A percentile compares a stretch with the other conserved stretches of the same genome.
Conservation (phyloP, 345 rosid species). For the Lepidium sativum region DNA sequence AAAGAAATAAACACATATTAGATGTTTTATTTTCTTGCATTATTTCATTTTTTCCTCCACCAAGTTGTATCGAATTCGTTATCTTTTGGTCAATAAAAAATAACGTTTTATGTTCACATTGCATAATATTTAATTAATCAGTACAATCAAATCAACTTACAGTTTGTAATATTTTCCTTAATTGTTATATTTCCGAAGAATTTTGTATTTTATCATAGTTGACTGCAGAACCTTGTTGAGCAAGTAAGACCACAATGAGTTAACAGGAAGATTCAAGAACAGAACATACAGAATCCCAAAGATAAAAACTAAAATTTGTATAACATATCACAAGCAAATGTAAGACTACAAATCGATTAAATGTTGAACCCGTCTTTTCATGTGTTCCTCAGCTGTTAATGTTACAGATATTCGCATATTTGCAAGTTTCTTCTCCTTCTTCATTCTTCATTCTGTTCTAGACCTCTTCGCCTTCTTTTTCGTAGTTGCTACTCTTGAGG, state of each 20-base stretch:
- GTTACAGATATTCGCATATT: slow-evolving; percentile 12
- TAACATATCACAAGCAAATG: slow-evolving; percentile 7
- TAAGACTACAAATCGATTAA: slow-evolving; percentile 2
- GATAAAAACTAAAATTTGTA: slow-evolving; percentile 1
- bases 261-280: neutral
- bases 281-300: neutral
- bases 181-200: too few species aligned
- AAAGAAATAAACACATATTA: neutral
- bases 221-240: neutral
- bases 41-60: neutral
- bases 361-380: neutral
- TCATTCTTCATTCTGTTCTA: slow-evolving; percentile 19
- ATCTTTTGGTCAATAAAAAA: slow-evolving; percentile 3
- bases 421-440: slow-evolving; percentile 5
- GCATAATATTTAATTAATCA: neutral
- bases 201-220: too few species aligned
- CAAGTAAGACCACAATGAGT: slow-evolving; percentile 4
- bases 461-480: slow-evolving; percentile 49
- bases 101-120: neutral
- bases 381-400: slow-evolving; percentile 14
- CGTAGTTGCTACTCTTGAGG: slow-evolving; percentile 56
- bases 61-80: neutral
- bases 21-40: neutral
- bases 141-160: neutral
- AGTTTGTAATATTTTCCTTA: neutral